These are phyloP conservation scores for Cyclostephanos invisitatus DNA, from an alignment of 108 stramenopile genomes.

Conservation along the genomic window DNA sequence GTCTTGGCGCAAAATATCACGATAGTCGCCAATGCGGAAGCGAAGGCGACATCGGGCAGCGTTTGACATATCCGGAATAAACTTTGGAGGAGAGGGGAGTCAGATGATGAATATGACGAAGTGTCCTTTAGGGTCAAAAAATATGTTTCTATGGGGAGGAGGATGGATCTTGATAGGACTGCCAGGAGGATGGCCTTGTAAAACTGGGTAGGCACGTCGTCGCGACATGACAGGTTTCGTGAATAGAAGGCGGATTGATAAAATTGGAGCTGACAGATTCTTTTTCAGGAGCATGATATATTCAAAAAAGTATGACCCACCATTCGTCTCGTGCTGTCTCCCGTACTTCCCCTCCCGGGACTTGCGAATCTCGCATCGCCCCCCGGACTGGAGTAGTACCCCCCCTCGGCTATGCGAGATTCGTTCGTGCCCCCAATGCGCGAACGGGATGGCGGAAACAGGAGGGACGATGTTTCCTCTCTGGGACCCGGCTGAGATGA, in stretches of 20 bases:
- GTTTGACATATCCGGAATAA: slow-evolving; percentile 45
- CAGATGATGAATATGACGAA: slow-evolving; percentile 4
- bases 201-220: slow-evolving; percentile 26
- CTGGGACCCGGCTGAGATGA: background rate
- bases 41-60: slow-evolving; percentile 40
- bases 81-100: slow-evolving; percentile 9
- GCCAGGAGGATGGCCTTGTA: slow-evolving; percentile 41
- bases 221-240: no score
- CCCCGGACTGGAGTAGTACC: slow-evolving; percentile 28
- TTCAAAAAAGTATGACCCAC: slow-evolving; percentile 16
- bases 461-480: slow-evolving; percentile 18
- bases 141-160: slow-evolving; percentile 41
- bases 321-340: slow-evolving; percentile 45
- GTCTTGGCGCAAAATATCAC: slow-evolving; percentile 43
- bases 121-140: slow-evolving; percentile 12
- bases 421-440: slow-evolving; percentile 3
- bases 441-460: slow-evolving; percentile 3
- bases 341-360: slow-evolving; percentile 43
- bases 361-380: slow-evolving; percentile 29
- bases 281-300: background rate
- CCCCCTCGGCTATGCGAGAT: slow-evolving; percentile 15
- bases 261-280: background rate
- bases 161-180: slow-evolving; percentile 36
- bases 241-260: background rate
- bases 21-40: slow-evolving; percentile 36